These are phyloP conservation scores for Didymella lethalis DNA, from an alignment of 2,329 filamentous ascomycete genomes.

Conservation along the genomic window DNA sequence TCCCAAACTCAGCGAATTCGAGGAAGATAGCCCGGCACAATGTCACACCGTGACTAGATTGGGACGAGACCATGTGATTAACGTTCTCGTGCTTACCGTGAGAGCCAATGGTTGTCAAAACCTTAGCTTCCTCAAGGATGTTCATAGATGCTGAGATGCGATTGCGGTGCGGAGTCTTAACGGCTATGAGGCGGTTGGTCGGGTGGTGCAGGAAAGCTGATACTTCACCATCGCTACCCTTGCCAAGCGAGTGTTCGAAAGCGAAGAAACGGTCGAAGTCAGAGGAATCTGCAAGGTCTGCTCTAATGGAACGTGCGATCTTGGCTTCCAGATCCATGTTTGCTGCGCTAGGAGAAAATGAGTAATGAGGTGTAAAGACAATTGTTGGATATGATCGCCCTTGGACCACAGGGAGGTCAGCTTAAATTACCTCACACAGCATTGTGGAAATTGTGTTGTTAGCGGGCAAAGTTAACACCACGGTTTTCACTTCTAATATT, in stretches of 20 bases:
- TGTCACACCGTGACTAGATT: not conserved
- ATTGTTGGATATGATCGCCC: not conserved
- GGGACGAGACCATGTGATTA: slow-evolving; percentile 3
- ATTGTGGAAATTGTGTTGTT: not conserved
- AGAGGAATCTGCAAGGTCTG: not conserved
- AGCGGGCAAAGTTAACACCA: not conserved
- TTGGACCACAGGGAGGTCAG: not conserved
- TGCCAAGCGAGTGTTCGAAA: not conserved
- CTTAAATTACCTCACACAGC: not conserved
- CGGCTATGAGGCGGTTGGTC: not conserved
- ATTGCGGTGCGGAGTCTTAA: not conserved
- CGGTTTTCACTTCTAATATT: not conserved
- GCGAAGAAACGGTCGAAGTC: not conserved
- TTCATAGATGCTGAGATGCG: not conserved
- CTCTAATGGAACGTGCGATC: not conserved
- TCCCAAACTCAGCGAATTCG: not conserved
- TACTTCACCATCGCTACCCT: not conserved
- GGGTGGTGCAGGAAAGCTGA: not conserved
- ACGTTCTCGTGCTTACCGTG: slow-evolving; percentile 7
- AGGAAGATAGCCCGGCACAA: slow-evolving; percentile 3
- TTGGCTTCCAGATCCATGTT: not conserved
- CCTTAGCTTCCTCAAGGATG: not conserved
- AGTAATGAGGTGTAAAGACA: not conserved
- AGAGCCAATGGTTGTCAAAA: not conserved
- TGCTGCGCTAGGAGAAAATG: not conserved